Evolutionary conservation across 1,284 basidiomycete species (phyloP), one percentile per base, ranked within the genome.

Genomic region (Rhodotorula mucilaginosa): DNA sequence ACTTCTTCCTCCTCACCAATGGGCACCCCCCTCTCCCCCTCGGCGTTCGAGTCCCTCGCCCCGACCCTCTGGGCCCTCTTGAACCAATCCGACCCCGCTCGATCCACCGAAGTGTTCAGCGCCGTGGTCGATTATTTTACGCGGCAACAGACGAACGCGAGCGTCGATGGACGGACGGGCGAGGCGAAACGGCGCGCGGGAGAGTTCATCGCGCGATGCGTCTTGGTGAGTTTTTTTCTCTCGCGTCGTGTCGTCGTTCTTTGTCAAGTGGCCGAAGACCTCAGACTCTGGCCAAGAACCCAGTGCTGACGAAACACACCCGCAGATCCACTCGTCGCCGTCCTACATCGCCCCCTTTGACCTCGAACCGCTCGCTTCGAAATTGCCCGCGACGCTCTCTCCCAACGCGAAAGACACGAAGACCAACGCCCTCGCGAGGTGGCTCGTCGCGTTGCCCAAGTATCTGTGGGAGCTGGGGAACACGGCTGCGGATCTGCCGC

Each of bases 381-480:
- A 26, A 21, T 34, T 62, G 12, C 31, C 76, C 77, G 29, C 76
- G 59, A 26, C 39, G 26, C 59, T 21, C 46, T 13, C 49, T 21
- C 26, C 44, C 18, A 29, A 56, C 49, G 23, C 46, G 1, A n/a
- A 18, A 2, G 66, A 58, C 2, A 34, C 23, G 49, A 52, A n/a
- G 29, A 18, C 26, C 0, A 49, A 44, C 21, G 13, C 61, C 29
- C 56, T 62, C 6, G 56, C 67, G 85, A 23, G 87, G 44, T 90
- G 90, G 90, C 69, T 89, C 26, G 77, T 84, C 18, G 86, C 88
- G 72, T 84, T 94, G 52, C 91, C 92, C 0, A 88, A 87, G 79
- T 85, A 85, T 13, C 83, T 96, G 2, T 96, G 93, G 93, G 92
- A 96, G 81, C 81, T 91, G 89, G 1, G 81, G 82, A 86, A 82